Base-by-base conservation (phyloP, 352 stramenopile species). In the Pythium sp. region DNA sequence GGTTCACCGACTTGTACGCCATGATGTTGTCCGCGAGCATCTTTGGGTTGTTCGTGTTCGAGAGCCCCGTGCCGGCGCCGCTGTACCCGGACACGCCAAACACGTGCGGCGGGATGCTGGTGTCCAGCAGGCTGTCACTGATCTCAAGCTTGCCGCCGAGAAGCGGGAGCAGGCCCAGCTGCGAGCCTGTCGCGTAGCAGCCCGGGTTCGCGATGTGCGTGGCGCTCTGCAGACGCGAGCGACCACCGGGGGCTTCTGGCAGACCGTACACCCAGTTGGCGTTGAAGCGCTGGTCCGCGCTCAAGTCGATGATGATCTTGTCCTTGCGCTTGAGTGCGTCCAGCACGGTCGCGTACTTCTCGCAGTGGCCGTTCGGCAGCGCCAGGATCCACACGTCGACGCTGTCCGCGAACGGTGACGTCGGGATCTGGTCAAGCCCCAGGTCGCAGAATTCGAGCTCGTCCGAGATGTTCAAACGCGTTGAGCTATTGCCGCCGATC, bases 31-130 rank as follows among this genome's bases (percentile, higher is more conserved):
- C 87, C 26, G 81, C 36, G 38, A 97, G 81, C 34, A 94, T 75
- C 26, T 82, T 74, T 34, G 80, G 70, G 74, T 97, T 81, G 77
- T 97, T 97, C 53, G 91, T 85, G 62, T 84, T 82, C 56, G 88
- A 96, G 55, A 85, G 80, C 5, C 76, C 86, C 6, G 89, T 96
- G 62, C 90, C 90, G 38, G 90, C 90, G 56, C 90, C 90, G 32
- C 85, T 95, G 78, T 97, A 97, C 26, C 90, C 90, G 0, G 89
- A 96, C 26, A 97, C 75, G n/a, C 87, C 90, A 68, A 97, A 97
- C 57, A 92, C 80, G 57, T 93, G 86, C 7, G 90, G 87, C 20
- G 87, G 85, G 34, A 94, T 81, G 43, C 62, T 79, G 38, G 77
- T 64, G 60, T 93, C 78, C 2, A 95, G 71, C 57, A 95, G 66